Base-by-base conservation (phyloP, 2,329 filamentous ascomycete genomes). In the Phyllachora maydis region DNA sequence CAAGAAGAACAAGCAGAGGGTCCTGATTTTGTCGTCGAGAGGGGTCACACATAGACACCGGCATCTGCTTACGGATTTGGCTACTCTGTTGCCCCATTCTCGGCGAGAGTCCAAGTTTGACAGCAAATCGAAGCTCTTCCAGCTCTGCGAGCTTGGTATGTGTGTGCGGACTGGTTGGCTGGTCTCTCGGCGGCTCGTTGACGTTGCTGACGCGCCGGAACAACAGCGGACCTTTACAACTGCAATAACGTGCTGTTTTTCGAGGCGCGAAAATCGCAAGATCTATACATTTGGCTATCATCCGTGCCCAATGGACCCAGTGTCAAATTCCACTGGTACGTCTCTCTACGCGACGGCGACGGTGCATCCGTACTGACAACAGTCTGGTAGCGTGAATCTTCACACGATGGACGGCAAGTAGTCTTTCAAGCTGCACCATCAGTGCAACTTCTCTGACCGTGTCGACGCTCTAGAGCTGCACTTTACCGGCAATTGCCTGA, bases 341-440 rank as follows among this genome's bases (percentile, higher is more conserved):
- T 16, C 17, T 7, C 3, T 13, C 8, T 5, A 8, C 6, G 8
- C 15, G 13, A 40, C 37, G 32, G 32, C 36, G 21, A 28, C 16
- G 11, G 19, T 24, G 8, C 12, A 13, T 23, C 10, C 16, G 6
- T 3, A 21, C n/a, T 11, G 11, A 16, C 16, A 11, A 17, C 19
- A n/a, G n/a, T n/a, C n/a, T 10, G 13, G n/a, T 35, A 77, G 63
- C n/a, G n/a, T n/a, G n/a, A n/a, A n/a, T n/a, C n/a, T 93, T 41
- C 83, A 93, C 52, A 93, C 85, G 7, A 92, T 90, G 79, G 81
- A 85, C 41, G 88, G n/a, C n/a, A n/a, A n/a, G n/a, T n/a, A n/a
- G n/a, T n/a, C n/a, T n/a, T n/a, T n/a, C n/a, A n/a, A n/a, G n/a
- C n/a, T n/a, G n/a, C n/a, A n/a, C n/a, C n/a, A n/a, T n/a, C n/a